A percentile compares a stretch with the other conserved stretches of the same genome.
phyloP scores from a whole-genome alignment of 192 early-diverging fungal genomes.

The Backusella luteola region DNA sequence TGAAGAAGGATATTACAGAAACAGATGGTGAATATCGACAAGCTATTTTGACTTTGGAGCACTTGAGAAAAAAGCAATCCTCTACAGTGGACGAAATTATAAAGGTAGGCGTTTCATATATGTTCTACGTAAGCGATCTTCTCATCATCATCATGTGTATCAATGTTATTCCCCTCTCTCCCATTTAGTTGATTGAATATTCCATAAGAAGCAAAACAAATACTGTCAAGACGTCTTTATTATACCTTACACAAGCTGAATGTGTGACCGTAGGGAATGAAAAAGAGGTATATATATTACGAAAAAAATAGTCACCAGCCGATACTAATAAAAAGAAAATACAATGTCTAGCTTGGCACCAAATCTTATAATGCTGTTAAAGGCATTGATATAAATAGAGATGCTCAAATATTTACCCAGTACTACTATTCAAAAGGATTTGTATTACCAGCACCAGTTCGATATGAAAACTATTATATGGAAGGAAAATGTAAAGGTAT shows the following conservation, averaged over 20 bases:
- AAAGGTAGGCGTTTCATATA: neutral
- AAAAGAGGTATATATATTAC: neutral
- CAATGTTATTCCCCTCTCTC: too few relatives aligned
- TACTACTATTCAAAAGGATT: conserved; percentile 18
- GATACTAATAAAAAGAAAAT: neutral
- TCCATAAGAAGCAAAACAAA: conserved; percentile 10
- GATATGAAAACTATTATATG: conserved; percentile 32
- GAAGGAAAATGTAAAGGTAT: conserved; percentile 35
- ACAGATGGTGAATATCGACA: conserved; percentile 34
- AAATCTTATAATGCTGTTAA: neutral
- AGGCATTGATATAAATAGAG: conserved; percentile 15
- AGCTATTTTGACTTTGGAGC: conserved; percentile 25
- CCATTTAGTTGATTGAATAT: neutral
- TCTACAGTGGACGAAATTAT: conserved; percentile 9
- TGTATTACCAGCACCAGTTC: conserved; percentile 21
- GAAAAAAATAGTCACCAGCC: neutral
- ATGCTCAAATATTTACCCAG: conserved; percentile 20
- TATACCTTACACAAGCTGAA: neutral
- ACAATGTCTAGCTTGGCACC: neutral
- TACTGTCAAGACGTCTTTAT: neutral
- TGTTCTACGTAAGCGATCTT: neutral
- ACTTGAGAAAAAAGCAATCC: conserved; percentile 21
- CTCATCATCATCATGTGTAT: neutral
- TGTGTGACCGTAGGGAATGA: neutral
- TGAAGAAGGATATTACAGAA: conserved; percentile 40